Base-by-base conservation (phyloP, 495 filamentous ascomycete species). In the Neurospora tetrasperma region DNA sequence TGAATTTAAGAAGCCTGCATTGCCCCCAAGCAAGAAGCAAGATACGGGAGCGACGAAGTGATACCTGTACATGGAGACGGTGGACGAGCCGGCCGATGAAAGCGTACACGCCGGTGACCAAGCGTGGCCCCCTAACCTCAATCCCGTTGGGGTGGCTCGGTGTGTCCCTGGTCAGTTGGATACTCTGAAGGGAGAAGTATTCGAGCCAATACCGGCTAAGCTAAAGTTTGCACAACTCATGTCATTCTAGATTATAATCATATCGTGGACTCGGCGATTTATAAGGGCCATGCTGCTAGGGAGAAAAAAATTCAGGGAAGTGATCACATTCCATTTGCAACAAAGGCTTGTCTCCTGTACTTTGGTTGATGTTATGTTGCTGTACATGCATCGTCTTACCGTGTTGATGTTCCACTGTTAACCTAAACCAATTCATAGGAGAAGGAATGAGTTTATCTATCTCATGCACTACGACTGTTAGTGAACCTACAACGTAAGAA, bases 21-120 rank as follows among this genome's bases (percentile, higher is more conserved):
- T 90, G 42, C 91, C 91, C 46, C 84, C 88, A 4, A 82, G 81
- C 43, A 94, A 94, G 80, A 90, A 84, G 74, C 69, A 82, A 18
- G 84, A 88, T 76, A 86, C 83, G 2, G 86, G 86, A 3, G 82
- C 84, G 41, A 82, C 80, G 16, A 88, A 88, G 76, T 72, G 71
- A 71, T 74, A 40, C 16, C 38, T n/a, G 35, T 27, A 23, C 5
- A 38, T 39, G 2, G 41, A 42, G 62, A n/a, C 14, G 48, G 42
- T 20, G 35, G 39, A 62, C 4, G 44, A 71, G 18, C 6, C 54
- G 54, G 14, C 1, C 27, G 5, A 66, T 66, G 27, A 66, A 66
- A 66, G 54, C 54, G 54, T 27, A 62, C 54, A 62, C 5, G 3
- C 12, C 27, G 27, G 54, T 2, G 27, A 35, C 3, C 48, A 59